Evolutionary conservation across 495 filamentous ascomycete genomes (phyloP), one percentile per base, ranked within the genome.

Genomic region (Pyrenula aspistea): DNA sequence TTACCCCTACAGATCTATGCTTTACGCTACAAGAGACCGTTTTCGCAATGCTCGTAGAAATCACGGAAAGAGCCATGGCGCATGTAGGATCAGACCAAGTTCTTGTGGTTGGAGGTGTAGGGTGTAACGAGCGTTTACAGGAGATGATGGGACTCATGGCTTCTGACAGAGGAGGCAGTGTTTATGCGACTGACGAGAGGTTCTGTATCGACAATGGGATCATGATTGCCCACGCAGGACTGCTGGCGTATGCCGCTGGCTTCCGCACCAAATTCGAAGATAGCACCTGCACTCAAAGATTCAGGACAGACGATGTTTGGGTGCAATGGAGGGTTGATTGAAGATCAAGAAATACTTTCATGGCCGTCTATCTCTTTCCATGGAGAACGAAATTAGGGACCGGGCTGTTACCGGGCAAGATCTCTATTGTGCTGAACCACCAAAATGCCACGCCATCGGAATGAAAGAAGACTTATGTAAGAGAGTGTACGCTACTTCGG

Each of bases 181-280:
- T 96, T 20, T 96, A 86, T 73, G 91, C 91, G 10, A 98, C 92
- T 0, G 92, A 97, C 69, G 91, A 97, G 71, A 81, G 93, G 51
- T 97, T 95, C 71, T 97, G 93, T 65, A 98, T 98, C 60, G 94
- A 98, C 72, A 98, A 98, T 65, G 94, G 93, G 49, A 96, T 98
- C 57, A 98, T 98, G 93, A 98, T 98, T 73, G 93, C 93, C 12
- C 93, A 98, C 73, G 93, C 93, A 10, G 93, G 93, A 23, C 70
- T 98, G 62, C 65, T 95, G 59, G 90, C 89, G 8, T 95, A 85
- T 64, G 73, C 79, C 68, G 88, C 82, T 0, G 93, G 93, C 3
- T 87, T 89, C 65, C 72, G 68, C 53, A 95, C 89, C 15, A 72
- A 76, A 2, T 63, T 97, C 12, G 83, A 87, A 62, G 91, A 95